Evolutionary conservation across 208 protist species (phyloP).

Genomic region (Trichomonas vaginalis): DNA sequence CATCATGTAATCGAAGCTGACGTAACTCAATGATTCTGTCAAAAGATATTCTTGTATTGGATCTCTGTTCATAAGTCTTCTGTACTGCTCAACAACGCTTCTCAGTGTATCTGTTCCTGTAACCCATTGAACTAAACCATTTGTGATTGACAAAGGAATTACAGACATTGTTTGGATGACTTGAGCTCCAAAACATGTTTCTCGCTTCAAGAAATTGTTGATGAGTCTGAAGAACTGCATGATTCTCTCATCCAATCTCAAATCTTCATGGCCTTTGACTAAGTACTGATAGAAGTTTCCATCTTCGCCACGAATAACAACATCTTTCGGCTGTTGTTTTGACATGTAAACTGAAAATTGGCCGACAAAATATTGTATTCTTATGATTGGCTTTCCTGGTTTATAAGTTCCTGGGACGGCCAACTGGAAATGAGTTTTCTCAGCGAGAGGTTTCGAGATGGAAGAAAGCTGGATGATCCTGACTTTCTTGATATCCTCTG

Average conservation of each 20-base stretch:
- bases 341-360: background rate
- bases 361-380: background rate
- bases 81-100: background rate
- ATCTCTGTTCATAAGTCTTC: background rate
- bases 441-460: background rate
- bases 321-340: background rate
- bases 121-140: background rate
- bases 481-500: background rate
- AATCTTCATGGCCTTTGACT: conserved; percentile 8
- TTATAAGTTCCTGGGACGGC: background rate
- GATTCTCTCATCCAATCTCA: background rate
- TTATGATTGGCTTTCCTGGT: background rate
- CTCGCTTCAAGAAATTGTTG: background rate
- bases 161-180: background rate
- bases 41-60: background rate
- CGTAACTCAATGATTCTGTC: too few species aligned
- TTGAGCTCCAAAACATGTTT: background rate
- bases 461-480: background rate
- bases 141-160: background rate
- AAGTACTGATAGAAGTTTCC: conserved; percentile 16
- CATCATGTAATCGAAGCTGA: background rate
- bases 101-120: background rate
- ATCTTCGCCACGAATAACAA: background rate
- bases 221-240: conserved; percentile 17
- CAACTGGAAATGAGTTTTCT: background rate